A percentile compares a stretch with the other conserved stretches of the same genome.
Evolutionary conservation across 768 basidiomycete genomes (phyloP).

Genomic region (Tephrocybe rancida): DNA sequence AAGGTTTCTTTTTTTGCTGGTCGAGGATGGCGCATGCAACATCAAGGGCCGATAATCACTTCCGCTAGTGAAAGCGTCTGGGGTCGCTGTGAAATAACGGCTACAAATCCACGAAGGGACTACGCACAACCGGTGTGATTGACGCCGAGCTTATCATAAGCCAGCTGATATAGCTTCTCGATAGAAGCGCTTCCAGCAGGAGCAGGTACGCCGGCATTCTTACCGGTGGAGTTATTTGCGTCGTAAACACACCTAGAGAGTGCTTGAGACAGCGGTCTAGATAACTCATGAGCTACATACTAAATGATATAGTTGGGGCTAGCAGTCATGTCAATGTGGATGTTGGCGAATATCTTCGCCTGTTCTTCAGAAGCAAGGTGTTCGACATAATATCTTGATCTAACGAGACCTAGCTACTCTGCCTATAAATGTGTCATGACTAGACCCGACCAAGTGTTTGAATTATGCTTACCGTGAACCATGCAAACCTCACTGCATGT

Average conservation of each 20-base stretch:
- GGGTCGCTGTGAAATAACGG: not conserved
- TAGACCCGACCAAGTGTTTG: not conserved
- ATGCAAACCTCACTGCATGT: constrained; percentile 33
- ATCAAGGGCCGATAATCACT: constrained; percentile 34
- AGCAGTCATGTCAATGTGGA: constrained; percentile 39
- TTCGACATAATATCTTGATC: constrained; percentile 31
- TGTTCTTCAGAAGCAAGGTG: constrained; percentile 24
- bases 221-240: constrained; percentile 31
- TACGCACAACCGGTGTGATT: constrained; percentile 21
- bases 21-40: constrained; percentile 10
- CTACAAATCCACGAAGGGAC: not conserved
- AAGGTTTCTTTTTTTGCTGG: not conserved
- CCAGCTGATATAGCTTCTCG: constrained; percentile 30
- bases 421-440: constrained; percentile 5
- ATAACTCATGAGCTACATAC: not conserved
- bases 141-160: constrained; percentile 20
- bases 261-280: not conserved
- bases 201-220: constrained; percentile 20
- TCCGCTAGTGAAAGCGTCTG: constrained; percentile 25
- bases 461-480: constrained; percentile 26
- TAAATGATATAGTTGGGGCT: constrained; percentile 28
- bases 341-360: constrained; percentile 32
- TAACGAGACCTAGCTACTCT: constrained; percentile 33
- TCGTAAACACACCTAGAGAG: constrained; percentile 26
- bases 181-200: constrained; percentile 32